Evolutionary conservation across 2,329 filamentous ascomycete species (phyloP).

Genomic region (Dactylellina drechsleri): DNA sequence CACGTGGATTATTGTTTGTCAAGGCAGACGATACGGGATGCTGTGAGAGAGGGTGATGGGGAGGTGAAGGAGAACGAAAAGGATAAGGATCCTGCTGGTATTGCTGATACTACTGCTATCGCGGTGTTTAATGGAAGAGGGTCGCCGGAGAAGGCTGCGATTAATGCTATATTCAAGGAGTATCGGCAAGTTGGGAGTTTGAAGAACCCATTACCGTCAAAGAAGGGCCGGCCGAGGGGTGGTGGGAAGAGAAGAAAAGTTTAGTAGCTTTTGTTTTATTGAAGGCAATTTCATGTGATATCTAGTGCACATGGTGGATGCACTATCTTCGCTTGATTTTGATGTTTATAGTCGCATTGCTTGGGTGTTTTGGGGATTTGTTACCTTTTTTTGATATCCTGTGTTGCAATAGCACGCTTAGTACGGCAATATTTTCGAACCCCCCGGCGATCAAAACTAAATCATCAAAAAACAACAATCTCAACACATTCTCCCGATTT

Average conservation of each 20-base stretch:
- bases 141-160: constrained; percentile 38
- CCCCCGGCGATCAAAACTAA: no score
- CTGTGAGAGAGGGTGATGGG: constrained; percentile 68
- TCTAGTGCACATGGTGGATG: not conserved
- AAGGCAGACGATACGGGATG: constrained; percentile 83
- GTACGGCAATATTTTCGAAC: no score
- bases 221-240: constrained; percentile 25
- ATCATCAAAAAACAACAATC: no score
- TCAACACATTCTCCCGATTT: no score
- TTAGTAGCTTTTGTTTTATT: constrained; percentile 8
- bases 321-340: no score
- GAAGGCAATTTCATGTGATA: not conserved
- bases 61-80: not conserved
- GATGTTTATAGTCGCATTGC: no score
- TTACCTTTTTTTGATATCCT: no score
- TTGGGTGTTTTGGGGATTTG: no score
- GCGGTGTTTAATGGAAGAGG: not conserved
- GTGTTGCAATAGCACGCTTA: no score
- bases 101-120: not conserved
- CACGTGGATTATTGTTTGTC: constrained; percentile 95
- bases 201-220: constrained; percentile 41
- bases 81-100: no score
- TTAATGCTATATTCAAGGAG: constrained; percentile 45
- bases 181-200: constrained; percentile 33
- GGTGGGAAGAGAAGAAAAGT: constrained; percentile 37